Evolutionary conservation across 495 filamentous ascomycete genomes (phyloP).

Genomic region (Trichoderma virens): DNA sequence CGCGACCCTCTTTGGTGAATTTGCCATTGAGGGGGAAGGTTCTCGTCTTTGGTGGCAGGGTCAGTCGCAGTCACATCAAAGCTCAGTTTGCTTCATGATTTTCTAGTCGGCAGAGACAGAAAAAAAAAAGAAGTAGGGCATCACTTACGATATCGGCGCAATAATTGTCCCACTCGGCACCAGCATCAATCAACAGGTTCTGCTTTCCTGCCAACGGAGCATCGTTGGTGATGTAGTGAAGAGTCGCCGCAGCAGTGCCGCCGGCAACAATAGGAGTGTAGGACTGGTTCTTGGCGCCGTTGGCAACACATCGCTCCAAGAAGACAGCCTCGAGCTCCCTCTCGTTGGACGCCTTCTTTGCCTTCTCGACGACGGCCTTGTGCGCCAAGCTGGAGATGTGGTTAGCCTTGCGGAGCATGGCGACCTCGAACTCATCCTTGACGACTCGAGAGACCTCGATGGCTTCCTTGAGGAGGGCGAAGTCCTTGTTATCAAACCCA

Average conservation of each 20-base stretch:
- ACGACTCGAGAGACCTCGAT: conserved; percentile 72
- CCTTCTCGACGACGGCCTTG: conserved; percentile 57
- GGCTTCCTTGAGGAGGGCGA: conserved; percentile 56
- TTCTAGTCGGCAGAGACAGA: too few species aligned
- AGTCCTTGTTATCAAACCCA: conserved; percentile 54
- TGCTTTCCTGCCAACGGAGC: conserved; percentile 57
- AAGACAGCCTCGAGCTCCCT: conserved; percentile 76
- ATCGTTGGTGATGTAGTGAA: conserved; percentile 82
- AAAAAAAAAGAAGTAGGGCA: neutral
- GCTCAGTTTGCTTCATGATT: neutral
- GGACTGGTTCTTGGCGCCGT: conserved; percentile 67
- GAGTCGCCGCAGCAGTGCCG: conserved; percentile 69
- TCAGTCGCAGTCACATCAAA: neutral
- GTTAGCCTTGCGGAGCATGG: conserved; percentile 76
- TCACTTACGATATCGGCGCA: conserved; percentile 62
- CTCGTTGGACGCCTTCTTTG: conserved; percentile 64
- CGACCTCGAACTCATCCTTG: conserved; percentile 81
- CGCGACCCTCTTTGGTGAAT: conserved; percentile 62
- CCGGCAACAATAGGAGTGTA: conserved; percentile 79
- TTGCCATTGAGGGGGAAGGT: conserved; percentile 74
- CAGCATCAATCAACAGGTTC: conserved; percentile 77
- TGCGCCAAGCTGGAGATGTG: conserved; percentile 71
- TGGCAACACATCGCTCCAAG: conserved; percentile 62
- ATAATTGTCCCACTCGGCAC: conserved; percentile 72
- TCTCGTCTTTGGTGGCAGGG: conserved; percentile 48